Conservation (phyloP, 805 yeast species). For the Wickerhamiella azymoides region DNA sequence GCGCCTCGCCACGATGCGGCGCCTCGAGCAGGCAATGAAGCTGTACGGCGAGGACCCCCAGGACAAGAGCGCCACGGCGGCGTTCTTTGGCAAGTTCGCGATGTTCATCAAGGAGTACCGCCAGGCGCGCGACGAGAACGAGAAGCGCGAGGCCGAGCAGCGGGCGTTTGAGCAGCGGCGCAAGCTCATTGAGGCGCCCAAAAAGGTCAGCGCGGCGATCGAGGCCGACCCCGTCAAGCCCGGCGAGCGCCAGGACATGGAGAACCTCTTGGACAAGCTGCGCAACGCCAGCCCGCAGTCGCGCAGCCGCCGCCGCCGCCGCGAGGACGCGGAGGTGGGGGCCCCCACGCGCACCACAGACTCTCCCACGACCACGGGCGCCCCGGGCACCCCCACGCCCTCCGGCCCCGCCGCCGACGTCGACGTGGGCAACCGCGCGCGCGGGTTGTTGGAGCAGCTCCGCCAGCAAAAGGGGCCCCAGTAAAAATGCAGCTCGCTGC, state of each 20-base stretch:
- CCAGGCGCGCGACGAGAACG: constrained; percentile 65
- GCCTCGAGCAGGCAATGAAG: constrained; percentile 58
- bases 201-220: constrained; percentile 17
- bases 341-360: constrained; percentile 3
- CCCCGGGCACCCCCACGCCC: neutral
- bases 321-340: neutral
- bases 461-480: constrained; percentile 26
- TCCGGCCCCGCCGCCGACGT: neutral
- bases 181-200: constrained; percentile 40
- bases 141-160: constrained; percentile 69
- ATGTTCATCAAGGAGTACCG: constrained; percentile 67
- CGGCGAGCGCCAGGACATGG: constrained; percentile 51
- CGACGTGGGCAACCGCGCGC: constrained; percentile 43
- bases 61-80: constrained; percentile 50
- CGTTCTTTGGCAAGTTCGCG: constrained; percentile 69
- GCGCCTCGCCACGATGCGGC: constrained; percentile 44
- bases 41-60: constrained; percentile 80
- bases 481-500: neutral
- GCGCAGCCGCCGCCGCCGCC: neutral
- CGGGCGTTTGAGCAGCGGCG: constrained; percentile 64
- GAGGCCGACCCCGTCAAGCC: constrained; percentile 9
- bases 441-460: constrained; percentile 47
- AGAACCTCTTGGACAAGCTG: constrained; percentile 68
- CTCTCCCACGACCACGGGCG: constrained; percentile 16
- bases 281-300: constrained; percentile 42